These are phyloP conservation scores for Suhomyces vadensis DNA, from an alignment of 805 yeast species.

Conservation along the genomic window DNA sequence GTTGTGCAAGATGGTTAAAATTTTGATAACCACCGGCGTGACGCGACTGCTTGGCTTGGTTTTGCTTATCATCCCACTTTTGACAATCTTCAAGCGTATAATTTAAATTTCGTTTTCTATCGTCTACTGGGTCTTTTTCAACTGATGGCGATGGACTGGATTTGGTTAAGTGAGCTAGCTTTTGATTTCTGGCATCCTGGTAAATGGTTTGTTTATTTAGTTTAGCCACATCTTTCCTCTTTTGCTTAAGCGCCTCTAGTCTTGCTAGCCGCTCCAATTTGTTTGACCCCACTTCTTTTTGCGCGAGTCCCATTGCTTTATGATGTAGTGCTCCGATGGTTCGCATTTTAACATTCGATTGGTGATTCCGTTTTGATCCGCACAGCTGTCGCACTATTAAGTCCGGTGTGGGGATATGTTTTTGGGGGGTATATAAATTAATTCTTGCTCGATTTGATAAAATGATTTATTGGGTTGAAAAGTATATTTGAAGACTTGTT, in stretches of 20 bases:
- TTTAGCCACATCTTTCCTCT: slow-evolving; percentile 16
- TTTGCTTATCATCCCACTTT: slow-evolving; percentile 52
- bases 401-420: not conserved
- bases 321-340: not conserved
- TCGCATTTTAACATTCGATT: not conserved
- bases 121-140: slow-evolving; percentile 3
- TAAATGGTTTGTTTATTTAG: slow-evolving; percentile 20
- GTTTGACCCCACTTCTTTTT: not conserved
- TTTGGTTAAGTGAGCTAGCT: slow-evolving; percentile 36
- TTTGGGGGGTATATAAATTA: too few relatives aligned
- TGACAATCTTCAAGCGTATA: slow-evolving; percentile 63
- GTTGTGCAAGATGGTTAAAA: slow-evolving; percentile 56
- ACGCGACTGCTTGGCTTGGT: slow-evolving; percentile 16
- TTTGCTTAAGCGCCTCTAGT: slow-evolving; percentile 17
- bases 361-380: not conserved
- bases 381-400: too few relatives aligned
- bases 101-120: slow-evolving; percentile 13
- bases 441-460: too few relatives aligned
- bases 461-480: too few relatives aligned
- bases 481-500: too few relatives aligned
- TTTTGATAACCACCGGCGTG: slow-evolving; percentile 47
- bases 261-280: slow-evolving; percentile 9
- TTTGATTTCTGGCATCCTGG: slow-evolving; percentile 18
- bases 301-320: not conserved
- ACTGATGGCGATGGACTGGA: slow-evolving; percentile 14